phyloP scores from a whole-genome alignment of 495 filamentous ascomycete genomes.

The Penicillium odoratum region DNA sequence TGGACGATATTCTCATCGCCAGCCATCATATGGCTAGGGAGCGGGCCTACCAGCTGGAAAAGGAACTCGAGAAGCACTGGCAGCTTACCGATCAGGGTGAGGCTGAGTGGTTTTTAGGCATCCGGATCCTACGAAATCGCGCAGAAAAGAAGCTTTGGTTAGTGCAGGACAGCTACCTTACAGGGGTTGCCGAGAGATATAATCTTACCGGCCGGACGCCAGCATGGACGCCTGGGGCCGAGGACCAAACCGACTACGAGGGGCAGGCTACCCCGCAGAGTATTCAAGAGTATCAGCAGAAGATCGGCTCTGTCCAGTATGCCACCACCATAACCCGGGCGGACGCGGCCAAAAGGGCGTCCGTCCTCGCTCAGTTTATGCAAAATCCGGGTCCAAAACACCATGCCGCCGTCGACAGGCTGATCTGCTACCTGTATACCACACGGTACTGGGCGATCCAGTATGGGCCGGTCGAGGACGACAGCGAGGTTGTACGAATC shows the following conservation, averaged over 20 bases:
- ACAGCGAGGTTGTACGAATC: background rate
- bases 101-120: conserved; percentile 20
- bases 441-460: conserved; percentile 11
- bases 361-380: conserved; percentile 21
- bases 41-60: conserved; percentile 3
- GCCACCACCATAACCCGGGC: conserved; percentile 21
- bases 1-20: too few species aligned
- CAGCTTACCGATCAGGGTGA: conserved; percentile 13
- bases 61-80: conserved; percentile 6
- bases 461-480: background rate
- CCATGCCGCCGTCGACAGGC: conserved; percentile 8
- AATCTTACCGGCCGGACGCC: conserved; percentile 8
- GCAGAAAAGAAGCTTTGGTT: conserved; percentile 17
- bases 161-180: conserved; percentile 22
- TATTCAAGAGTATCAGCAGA: conserved; percentile 22
- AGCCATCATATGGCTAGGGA: background rate
- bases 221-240: conserved; percentile 8
- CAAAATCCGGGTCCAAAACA: conserved; percentile 22
- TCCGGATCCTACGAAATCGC: conserved; percentile 18
- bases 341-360: conserved; percentile 17
- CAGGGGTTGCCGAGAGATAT: conserved; percentile 14
- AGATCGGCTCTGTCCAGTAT: conserved; percentile 29
- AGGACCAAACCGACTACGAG: conserved; percentile 4
- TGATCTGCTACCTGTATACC: conserved; percentile 20
- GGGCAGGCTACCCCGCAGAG: background rate